Evolutionary conservation across 768 basidiomycete genomes (phyloP).

Genomic region (Pleurotus pulmonarius): DNA sequence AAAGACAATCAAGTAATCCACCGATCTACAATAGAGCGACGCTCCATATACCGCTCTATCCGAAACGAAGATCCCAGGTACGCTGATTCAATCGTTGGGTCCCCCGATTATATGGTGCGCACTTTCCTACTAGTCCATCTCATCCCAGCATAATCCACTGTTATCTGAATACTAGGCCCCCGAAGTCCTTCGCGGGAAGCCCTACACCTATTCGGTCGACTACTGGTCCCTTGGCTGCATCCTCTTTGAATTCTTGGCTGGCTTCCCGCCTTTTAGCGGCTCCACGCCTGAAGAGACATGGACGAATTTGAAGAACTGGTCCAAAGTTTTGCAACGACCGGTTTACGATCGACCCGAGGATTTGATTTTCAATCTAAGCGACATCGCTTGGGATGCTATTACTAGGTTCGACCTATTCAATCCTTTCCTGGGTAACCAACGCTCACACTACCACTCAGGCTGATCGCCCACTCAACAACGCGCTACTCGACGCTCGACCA

Average conservation of each 20-base stretch:
- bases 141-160: neutral
- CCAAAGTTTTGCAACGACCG: constrained; percentile 84
- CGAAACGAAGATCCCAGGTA: constrained; percentile 88
- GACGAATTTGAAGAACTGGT: constrained; percentile 99
- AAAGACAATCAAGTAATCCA: constrained; percentile 90
- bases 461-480: constrained; percentile 84
- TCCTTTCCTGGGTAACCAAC: neutral
- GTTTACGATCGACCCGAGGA: constrained; percentile 96
- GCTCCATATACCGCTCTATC: constrained; percentile 91
- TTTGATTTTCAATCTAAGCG: constrained; percentile 91
- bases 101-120: constrained; percentile 93
- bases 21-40: constrained; percentile 89
- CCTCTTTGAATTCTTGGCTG: constrained; percentile 93
- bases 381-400: constrained; percentile 92
- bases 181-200: constrained; percentile 89
- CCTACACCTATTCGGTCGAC: constrained; percentile 95
- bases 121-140: neutral
- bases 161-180: constrained; percentile 46
- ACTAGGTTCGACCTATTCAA: constrained; percentile 52
- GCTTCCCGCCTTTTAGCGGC: constrained; percentile 98
- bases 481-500: constrained; percentile 75
- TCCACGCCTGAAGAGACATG: constrained; percentile 96
- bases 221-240: constrained; percentile 99
- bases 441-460: constrained; percentile 32
- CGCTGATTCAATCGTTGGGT: constrained; percentile 96